Evolutionary conservation across 2,329 filamentous ascomycete genomes (phyloP), one percentile per base, ranked within the genome.

Genomic region (Colletotrichum sp.): DNA sequence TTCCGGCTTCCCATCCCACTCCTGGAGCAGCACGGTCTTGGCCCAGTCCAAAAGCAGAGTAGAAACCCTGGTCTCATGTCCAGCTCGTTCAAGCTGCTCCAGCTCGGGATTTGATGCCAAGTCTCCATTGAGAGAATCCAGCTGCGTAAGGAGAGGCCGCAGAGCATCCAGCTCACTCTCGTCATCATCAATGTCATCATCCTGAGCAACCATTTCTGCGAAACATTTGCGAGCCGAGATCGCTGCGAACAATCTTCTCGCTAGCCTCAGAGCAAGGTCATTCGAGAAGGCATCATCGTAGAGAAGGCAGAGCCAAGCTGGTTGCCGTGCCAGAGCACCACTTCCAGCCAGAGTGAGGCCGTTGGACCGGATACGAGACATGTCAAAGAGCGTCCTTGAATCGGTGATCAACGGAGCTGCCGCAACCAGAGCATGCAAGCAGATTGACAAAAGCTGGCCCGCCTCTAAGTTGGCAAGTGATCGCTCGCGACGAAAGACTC

Each of bases 1-100:
- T 57, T 92, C 89, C 2, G 94, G 89, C 69, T 90, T 90, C 0
- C 95, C 94, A 79, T 96, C 90, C 96, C 96, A 98, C 75, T 94
- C 91, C 69, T 92, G 91, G 58, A 97, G 84, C 79, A 98, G 90
- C 2, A 97, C 88, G 0, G 93, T 92, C 73, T 93, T 88, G 24
- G 93, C 90, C 93, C 93, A 95, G 78, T 95, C 93, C 31, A 95
- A 83, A 8, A 91, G 84, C 18, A 91, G 81, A 13, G 87, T 90
- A 9, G 89, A 90, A 21, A 90, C 85, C 43, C 89, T 84, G 36
- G 88, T 89, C 77, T 91, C 90, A 76, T 91, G 91, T 27, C 90
- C 78, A 16, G 85, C 84, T n/a, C 87, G 86, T 73, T 90, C 90
- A 2, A 85, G 76, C 47, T 86, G 83, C 2, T 86, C 81, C 75